These are phyloP conservation scores for Boletus huronensis DNA, from an alignment of 768 basidiomycete genomes.

Conservation along the genomic window DNA sequence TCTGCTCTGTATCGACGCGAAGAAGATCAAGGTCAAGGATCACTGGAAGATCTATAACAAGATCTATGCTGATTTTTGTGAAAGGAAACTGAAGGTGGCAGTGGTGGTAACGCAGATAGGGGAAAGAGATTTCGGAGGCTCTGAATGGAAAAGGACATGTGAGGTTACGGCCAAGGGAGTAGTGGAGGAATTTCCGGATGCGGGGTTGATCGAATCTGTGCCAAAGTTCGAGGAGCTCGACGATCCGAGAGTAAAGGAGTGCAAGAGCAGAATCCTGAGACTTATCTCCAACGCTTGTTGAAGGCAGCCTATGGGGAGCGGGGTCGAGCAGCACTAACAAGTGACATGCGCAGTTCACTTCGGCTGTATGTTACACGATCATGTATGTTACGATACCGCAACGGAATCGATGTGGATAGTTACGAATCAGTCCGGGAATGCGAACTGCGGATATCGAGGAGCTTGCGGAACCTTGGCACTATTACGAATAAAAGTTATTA, in stretches of 20 bases:
- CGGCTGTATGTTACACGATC: background rate
- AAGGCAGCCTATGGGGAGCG: background rate
- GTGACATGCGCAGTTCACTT: background rate
- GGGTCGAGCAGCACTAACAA: background rate
- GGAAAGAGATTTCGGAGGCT: conserved; percentile 2
- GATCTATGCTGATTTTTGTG: conserved; percentile 16
- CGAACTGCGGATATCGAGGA: background rate
- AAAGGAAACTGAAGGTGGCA: conserved; percentile 8
- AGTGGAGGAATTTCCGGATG: conserved; percentile 12
- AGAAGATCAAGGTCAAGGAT: conserved; percentile 12
- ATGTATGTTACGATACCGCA: background rate
- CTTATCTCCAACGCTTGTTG: conserved; percentile 19
- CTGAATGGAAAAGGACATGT: conserved; percentile 20
- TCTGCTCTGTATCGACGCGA: conserved; percentile 20
- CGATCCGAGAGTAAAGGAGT: conserved; percentile 15
- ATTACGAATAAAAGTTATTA: conserved; percentile 1
- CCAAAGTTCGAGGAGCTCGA: conserved; percentile 10
- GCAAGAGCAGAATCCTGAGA: conserved; percentile 18
- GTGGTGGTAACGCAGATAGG: conserved; percentile 17
- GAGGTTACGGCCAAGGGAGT: conserved; percentile 1
- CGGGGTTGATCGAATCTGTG: conserved; percentile 17
- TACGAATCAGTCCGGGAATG: background rate
- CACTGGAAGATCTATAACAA: conserved; percentile 23
- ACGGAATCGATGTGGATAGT: background rate
- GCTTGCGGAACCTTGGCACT: background rate